phyloP scores from a whole-genome alignment of 2,329 filamentous ascomycete species.

The Coniochaeta sp. region DNA sequence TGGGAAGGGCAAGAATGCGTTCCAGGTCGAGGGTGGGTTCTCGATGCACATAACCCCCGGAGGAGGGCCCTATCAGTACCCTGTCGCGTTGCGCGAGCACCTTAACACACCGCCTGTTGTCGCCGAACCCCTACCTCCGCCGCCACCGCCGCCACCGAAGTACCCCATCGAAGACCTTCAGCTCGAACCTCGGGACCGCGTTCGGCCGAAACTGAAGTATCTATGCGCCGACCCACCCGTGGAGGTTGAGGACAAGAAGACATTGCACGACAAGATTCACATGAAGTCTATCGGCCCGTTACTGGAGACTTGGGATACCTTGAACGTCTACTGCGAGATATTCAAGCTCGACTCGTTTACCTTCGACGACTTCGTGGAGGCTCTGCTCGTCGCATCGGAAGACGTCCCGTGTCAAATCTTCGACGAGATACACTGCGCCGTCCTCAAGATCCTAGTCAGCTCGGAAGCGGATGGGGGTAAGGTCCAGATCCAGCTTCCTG shows the following conservation, averaged over 20 bases:
- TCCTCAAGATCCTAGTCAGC: conserved; percentile 80
- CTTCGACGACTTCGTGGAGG: conserved; percentile 91
- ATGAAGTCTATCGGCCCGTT: conserved; percentile 83
- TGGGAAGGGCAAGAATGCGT: conserved; percentile 28
- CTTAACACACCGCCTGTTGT: conserved; percentile 27
- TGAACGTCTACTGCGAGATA: conserved; percentile 97
- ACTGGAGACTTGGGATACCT: conserved; percentile 89
- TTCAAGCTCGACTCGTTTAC: conserved; percentile 95
- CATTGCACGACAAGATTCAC: conserved; percentile 53
- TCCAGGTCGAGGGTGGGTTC: conserved; percentile 28
- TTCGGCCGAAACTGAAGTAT: conserved; percentile 72
- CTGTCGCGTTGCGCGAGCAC: conserved; percentile 34
- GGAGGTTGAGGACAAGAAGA: conserved; percentile 35
- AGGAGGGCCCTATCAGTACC: conserved; percentile 40
- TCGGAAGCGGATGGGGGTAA: conserved; percentile 69
- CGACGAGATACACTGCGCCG: conserved; percentile 84
- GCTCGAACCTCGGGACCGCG: conserved; percentile 59
- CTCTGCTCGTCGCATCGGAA: conserved; percentile 69
- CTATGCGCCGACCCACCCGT: conserved; percentile 60
- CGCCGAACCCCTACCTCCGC: conserved; percentile 14
- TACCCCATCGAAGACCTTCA: conserved; percentile 95
- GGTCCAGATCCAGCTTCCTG: conserved; percentile 70
- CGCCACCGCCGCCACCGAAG: conserved; percentile 68
- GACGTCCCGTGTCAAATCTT: conserved; percentile 76
- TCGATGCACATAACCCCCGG: conserved; percentile 32